Base-by-base conservation (phyloP, 371 early-diverging fungal species). In the Mucor mucedo region DNA sequence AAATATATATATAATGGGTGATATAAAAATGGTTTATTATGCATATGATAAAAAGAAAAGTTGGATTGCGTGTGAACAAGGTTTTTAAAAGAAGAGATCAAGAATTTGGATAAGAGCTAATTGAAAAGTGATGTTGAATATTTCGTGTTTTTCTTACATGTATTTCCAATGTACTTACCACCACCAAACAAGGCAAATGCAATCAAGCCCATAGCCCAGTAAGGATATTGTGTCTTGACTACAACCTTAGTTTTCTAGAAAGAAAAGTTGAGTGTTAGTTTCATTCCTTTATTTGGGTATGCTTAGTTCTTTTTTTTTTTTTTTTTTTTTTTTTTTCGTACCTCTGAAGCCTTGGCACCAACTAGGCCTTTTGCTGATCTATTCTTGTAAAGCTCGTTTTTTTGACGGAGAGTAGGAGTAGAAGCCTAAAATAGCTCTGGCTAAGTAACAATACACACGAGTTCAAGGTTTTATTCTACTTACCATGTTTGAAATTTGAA, bases 381-480 rank as follows among this genome's bases (percentile, higher is more conserved):
- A 50, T 70, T 65, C 42, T 71, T 63, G 41, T 71, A 74, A 14
- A 71, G 32, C n/a, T 54, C 52, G 35, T 74, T 74, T 49, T 68
- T 65, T 62, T 74, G 58, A 54, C 68, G 68, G 16, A 74, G 71
- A 30, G 68, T 64, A 42, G 71, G 65, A 10, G 68, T 56, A 42
- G 71, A 55, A 30, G 74, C 74, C 74, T 74, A 56, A 49, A 50
- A 29, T 4, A 21, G 2, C 14, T 16, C 6, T 27, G 16, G 21
- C 32, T 45, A 30, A 30, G 57, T 33, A 55, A 21, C 21, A 21
- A 21, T 0, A 21, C 21, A 21, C 21, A 21, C 21, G 21, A 21
- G 42, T 9, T 11, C 5, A 27, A 21, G 16, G 6, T 42, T 41
- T 7, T 55, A 27, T 38, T 27, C 30, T 30, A 28, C 21, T 29